These are phyloP conservation scores for Eimeria maxima DNA, from an alignment of 169 alveolate species.

Conservation along the genomic window DNA sequence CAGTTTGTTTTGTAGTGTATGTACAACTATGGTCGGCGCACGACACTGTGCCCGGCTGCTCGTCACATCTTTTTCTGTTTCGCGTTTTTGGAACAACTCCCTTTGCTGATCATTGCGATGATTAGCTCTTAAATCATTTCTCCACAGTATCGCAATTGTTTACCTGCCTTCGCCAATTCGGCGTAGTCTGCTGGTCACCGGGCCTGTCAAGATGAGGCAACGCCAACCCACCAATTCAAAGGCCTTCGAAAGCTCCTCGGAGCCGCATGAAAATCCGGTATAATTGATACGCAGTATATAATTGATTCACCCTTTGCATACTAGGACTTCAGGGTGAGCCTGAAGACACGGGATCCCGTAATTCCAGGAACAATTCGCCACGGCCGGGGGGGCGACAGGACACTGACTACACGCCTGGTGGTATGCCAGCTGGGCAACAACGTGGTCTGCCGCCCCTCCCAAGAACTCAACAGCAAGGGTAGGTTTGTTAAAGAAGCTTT, in stretches of 20 bases:
- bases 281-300: neutral
- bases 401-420: neutral
- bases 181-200: neutral
- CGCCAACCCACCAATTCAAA: neutral
- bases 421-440: neutral
- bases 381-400: neutral
- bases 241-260: neutral
- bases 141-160: neutral
- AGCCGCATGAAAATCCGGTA: neutral
- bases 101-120: neutral
- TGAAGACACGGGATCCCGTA: neutral
- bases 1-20: neutral
- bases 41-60: neutral
- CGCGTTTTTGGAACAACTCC: neutral
- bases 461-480: neutral
- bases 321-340: neutral
- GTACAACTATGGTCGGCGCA: conserved; percentile 11
- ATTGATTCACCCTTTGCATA: neutral
- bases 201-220: neutral
- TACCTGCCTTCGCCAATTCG: neutral
- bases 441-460: conserved; percentile 24
- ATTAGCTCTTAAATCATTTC: neutral
- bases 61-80: conserved; percentile 51
- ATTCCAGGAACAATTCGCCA: neutral
- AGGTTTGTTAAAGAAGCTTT: neutral